Percentiles rank a stretch among this genome's conserved stretches.
phyloP scores from a whole-genome alignment of 192 early-diverging fungal species.

The Entophlyctis luteolus region DNA sequence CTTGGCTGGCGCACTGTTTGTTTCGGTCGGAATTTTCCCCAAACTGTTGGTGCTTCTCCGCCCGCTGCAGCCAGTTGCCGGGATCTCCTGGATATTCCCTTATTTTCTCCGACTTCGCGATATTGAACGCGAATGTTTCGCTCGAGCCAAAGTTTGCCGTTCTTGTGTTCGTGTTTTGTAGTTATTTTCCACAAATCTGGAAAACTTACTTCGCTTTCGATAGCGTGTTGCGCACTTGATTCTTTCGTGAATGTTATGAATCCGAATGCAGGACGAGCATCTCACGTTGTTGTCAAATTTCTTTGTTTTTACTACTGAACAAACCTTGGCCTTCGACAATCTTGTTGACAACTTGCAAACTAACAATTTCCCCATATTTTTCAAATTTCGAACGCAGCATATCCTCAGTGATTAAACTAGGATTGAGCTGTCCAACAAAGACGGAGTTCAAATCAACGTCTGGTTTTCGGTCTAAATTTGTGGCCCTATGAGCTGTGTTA shows the following conservation, averaged over 20 bases:
- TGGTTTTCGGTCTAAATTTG: slow-evolving; percentile 37
- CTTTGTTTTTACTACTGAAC: not conserved
- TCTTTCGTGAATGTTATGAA: slow-evolving; percentile 60
- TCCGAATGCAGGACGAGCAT: slow-evolving; percentile 53
- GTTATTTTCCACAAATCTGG: not conserved
- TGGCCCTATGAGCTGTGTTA: slow-evolving; percentile 28
- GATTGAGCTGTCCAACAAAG: slow-evolving; percentile 66
- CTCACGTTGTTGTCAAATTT: not conserved
- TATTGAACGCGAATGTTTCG: slow-evolving; percentile 39
- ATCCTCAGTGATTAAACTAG: slow-evolving; percentile 36
- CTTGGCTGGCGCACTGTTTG: not conserved
- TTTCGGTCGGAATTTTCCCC: not conserved
- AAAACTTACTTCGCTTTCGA: slow-evolving; percentile 46
- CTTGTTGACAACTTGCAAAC: slow-evolving; percentile 50
- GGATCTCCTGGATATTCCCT: slow-evolving; percentile 1
- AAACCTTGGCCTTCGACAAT: slow-evolving; percentile 18
- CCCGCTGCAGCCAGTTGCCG: not conserved
- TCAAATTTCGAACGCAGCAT: slow-evolving; percentile 50
- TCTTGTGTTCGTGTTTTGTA: slow-evolving; percentile 4
- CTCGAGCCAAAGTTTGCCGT: slow-evolving; percentile 34
- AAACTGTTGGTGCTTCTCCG: not conserved
- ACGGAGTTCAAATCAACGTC: slow-evolving; percentile 57
- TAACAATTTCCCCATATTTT: slow-evolving; percentile 51
- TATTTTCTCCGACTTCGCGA: slow-evolving; percentile 29
- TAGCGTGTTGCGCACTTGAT: slow-evolving; percentile 42